These are phyloP conservation scores for Wallemia ichthyophaga DNA, from an alignment of 1,284 basidiomycete genomes.

Conservation along the genomic window DNA sequence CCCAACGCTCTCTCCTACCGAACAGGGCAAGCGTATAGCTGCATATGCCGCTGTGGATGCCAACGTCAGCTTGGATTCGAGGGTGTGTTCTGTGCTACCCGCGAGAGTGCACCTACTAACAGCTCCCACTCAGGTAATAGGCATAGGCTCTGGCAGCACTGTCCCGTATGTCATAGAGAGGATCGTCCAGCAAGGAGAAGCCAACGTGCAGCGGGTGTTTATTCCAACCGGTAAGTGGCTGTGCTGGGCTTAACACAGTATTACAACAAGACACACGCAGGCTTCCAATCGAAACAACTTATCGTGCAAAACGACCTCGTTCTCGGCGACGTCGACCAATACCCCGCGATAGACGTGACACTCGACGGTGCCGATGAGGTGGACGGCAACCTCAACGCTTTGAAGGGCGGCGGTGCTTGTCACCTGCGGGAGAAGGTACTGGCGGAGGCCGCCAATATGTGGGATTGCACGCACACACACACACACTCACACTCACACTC, in stretches of 20 bases:
- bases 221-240: constrained; percentile 33
- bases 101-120: background rate
- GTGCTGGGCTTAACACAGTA: background rate
- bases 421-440: constrained; percentile 91
- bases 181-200: constrained; percentile 52
- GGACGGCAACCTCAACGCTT: constrained; percentile 60
- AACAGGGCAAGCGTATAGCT: constrained; percentile 60
- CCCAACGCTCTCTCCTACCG: constrained; percentile 16
- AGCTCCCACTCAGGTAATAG: constrained; percentile 24
- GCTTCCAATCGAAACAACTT: constrained; percentile 86
- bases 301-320: constrained; percentile 52
- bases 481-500: background rate
- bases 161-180: constrained; percentile 69
- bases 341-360: constrained; percentile 69
- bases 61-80: constrained; percentile 52
- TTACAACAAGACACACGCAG: constrained; percentile 18
- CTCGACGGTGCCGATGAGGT: constrained; percentile 95
- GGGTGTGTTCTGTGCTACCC: constrained; percentile 21
- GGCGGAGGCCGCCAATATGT: constrained; percentile 71
- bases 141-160: constrained; percentile 38
- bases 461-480: constrained; percentile 10
- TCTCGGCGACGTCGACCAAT: constrained; percentile 76
- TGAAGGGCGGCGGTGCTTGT: constrained; percentile 94
- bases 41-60: constrained; percentile 83
- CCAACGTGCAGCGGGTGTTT: constrained; percentile 55